Base-by-base conservation (phyloP, 176 grass and related monocot genomes). In the Typha latifolia region DNA sequence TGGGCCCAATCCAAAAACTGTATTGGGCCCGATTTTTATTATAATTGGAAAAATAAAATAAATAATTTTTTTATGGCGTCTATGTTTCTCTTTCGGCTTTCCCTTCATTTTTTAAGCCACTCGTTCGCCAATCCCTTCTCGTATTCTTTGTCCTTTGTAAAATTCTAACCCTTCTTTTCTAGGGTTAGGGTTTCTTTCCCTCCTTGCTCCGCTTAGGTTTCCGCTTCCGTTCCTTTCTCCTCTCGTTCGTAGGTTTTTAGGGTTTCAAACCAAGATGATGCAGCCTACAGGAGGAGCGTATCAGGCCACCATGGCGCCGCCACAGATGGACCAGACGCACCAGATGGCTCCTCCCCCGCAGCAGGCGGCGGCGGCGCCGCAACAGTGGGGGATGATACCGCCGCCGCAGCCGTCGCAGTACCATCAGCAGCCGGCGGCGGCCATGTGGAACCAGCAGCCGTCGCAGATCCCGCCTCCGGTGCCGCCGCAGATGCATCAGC, bases 361-460 rank as follows among this genome's bases (percentile, higher is more conserved):
- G 14, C 69, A 64, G 1, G 63, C 72, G 51, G 49, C 72, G 7
- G 69, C 62, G 12, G 72, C 70, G 63, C 87, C 79, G 47, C 88
- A 82, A 66, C 88, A 96, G 75, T 96, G 93, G 88, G 82, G 85
- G 64, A 72, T 65, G 78, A 84, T 86, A 63, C 84, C 92, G 47
- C 92, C 87, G 55, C 92, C 88, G 57, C 84, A 84, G 71, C 69
- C 74, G 43, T 66, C 81, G 5, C 82, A 86, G 73, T 84, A 96
- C 73, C 76, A 74, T 9, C 91, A 86, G 49, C 69, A 72, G n/a
- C 84, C 70, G 3, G 74, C 81, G 51, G 76, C 76, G 72, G 74
- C 57, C 53, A 92, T 92, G 88, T 96, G 92, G 92, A 84, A 82
- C 15, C 92, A 96, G 74, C 87, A 84, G 26, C 73, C 84, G 9